A percentile compares a stretch with the other conserved stretches of the same genome.
These are phyloP conservation scores for Pseudozyma thailandica DNA, from an alignment of 1,284 basidiomycete species.

Conservation along the genomic window DNA sequence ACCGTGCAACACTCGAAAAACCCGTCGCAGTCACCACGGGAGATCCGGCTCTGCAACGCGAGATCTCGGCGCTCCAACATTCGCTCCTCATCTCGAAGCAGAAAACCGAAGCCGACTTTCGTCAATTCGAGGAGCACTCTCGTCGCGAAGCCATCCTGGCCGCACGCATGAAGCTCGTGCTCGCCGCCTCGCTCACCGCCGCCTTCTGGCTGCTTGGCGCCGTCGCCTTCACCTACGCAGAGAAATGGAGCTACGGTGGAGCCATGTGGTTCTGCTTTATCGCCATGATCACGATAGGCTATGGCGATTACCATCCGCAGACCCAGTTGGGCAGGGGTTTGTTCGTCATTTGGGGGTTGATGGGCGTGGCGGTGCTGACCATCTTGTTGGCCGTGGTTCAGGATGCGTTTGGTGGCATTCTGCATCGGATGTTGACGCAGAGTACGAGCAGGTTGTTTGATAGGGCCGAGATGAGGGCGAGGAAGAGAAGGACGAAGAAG, in stretches of 20 bases:
- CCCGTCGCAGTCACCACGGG: slow-evolving; percentile 14
- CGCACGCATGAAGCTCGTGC: slow-evolving; percentile 23
- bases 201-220: slow-evolving; percentile 71
- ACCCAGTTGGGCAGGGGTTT: slow-evolving; percentile 75
- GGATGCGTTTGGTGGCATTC: slow-evolving; percentile 49
- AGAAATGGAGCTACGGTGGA: slow-evolving; percentile 72
- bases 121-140: slow-evolving; percentile 25
- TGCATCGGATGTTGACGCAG: slow-evolving; percentile 26
- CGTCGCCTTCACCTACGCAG: slow-evolving; percentile 73
- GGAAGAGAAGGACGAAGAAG: slow-evolving; percentile 14
- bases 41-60: slow-evolving; percentile 27
- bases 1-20: neutral
- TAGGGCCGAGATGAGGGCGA: slow-evolving; percentile 20
- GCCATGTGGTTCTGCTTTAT: slow-evolving; percentile 76
- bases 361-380: slow-evolving; percentile 51
- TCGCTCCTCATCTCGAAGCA: slow-evolving; percentile 22
- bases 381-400: slow-evolving; percentile 72
- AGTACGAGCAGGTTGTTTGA: slow-evolving; percentile 34
- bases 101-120: slow-evolving; percentile 28
- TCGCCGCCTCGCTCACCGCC: slow-evolving; percentile 70
- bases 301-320: slow-evolving; percentile 40
- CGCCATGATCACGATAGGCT: slow-evolving; percentile 63
- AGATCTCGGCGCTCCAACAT: slow-evolving; percentile 25
- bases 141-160: slow-evolving; percentile 21
- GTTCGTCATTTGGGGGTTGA: slow-evolving; percentile 82